phyloP scores from a whole-genome alignment of 1,139 yeast species.

The Debaryomyces coudertii region DNA sequence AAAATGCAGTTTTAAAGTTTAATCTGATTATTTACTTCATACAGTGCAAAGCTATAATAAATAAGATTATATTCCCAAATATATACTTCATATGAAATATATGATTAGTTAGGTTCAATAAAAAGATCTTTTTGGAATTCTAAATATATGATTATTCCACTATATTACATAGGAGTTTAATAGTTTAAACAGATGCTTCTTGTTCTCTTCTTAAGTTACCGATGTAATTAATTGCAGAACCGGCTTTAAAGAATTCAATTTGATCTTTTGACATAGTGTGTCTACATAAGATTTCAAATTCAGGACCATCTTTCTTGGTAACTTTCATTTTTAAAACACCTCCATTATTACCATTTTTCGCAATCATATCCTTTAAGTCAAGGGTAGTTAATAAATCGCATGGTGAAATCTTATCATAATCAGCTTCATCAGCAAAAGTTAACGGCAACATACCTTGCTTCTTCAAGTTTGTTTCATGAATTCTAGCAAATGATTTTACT shows the following conservation, averaged over 20 bases:
- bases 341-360: constrained; percentile 83
- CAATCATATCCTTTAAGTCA: constrained; percentile 76
- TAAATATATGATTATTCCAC: neutral
- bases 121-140: neutral
- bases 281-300: constrained; percentile 71
- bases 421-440: constrained; percentile 85
- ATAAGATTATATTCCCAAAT: neutral
- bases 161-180: constrained; percentile 2
- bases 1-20: neutral
- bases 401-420: constrained; percentile 76
- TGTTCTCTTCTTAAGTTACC: constrained; percentile 59
- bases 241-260: constrained; percentile 93
- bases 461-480: constrained; percentile 79
- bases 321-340: constrained; percentile 73
- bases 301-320: constrained; percentile 73
- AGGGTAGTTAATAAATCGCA: constrained; percentile 82
- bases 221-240: constrained; percentile 92
- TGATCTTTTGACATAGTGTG: constrained; percentile 98
- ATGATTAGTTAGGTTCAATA: neutral
- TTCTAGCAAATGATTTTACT: constrained; percentile 96
- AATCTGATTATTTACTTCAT: neutral
- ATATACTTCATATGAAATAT: neutral
- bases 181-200: constrained; percentile 6
- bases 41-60: neutral
- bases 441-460: constrained; percentile 97